phyloP scores from a whole-genome alignment of 1,284 basidiomycete genomes.

The Melanopsichium pennsylvanicum region DNA sequence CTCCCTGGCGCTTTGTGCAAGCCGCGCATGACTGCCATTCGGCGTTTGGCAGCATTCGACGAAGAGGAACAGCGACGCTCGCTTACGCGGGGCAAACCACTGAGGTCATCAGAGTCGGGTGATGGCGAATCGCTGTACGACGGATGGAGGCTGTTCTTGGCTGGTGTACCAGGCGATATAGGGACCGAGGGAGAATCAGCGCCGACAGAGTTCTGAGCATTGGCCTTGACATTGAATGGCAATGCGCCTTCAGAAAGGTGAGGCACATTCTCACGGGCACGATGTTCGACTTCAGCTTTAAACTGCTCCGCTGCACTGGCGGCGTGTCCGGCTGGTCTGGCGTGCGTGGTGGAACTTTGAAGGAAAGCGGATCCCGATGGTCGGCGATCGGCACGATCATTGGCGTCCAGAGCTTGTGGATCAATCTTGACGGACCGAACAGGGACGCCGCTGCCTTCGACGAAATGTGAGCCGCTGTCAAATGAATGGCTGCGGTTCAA shows the following conservation, averaged over 20 bases:
- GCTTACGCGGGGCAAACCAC: neutral
- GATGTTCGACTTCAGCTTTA: constrained; percentile 38
- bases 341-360: constrained; percentile 11
- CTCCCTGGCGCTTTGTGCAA: constrained; percentile 22
- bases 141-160: neutral
- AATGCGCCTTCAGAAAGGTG: constrained; percentile 12
- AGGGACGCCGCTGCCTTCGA: constrained; percentile 67
- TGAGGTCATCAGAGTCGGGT: constrained; percentile 14
- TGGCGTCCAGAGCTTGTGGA: constrained; percentile 45
- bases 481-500: constrained; percentile 23
- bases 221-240: constrained; percentile 8
- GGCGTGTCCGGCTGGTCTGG: constrained; percentile 5
- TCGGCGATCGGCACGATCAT: constrained; percentile 24
- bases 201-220: neutral
- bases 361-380: constrained; percentile 16
- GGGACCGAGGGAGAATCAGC: neutral
- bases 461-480: constrained; percentile 51
- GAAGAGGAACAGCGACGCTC: constrained; percentile 32
- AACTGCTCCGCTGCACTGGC: constrained; percentile 32
- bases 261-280: constrained; percentile 20
- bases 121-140: constrained; percentile 6
- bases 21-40: constrained; percentile 34
- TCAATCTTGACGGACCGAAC: constrained; percentile 66
- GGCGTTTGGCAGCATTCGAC: constrained; percentile 23
- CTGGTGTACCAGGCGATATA: constrained; percentile 3